Evolutionary conservation across 2,329 filamentous ascomycete genomes (phyloP).

Genomic region (Arthrocladium fulminans): DNA sequence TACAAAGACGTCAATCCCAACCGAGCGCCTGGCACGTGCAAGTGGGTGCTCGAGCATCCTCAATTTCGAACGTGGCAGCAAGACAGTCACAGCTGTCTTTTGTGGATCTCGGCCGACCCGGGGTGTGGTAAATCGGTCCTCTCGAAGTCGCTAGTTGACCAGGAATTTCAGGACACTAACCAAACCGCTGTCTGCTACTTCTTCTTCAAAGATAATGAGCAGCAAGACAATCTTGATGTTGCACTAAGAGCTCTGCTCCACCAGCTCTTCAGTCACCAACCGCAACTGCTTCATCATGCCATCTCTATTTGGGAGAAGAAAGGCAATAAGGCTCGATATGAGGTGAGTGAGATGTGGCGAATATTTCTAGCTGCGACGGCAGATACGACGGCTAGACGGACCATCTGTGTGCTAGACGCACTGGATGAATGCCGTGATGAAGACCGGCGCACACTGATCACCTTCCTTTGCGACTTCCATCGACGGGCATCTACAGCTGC

Average conservation of each 20-base stretch:
- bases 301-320: slow-evolving; percentile 10
- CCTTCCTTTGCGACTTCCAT: slow-evolving; percentile 8
- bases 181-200: slow-evolving; percentile 24
- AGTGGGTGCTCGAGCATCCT: slow-evolving; percentile 27
- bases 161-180: slow-evolving; percentile 17
- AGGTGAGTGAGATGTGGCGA: slow-evolving; percentile 11
- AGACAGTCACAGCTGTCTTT: slow-evolving; percentile 22
- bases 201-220: slow-evolving; percentile 33
- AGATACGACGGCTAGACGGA: slow-evolving; percentile 3
- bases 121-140: slow-evolving; percentile 37
- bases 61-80: slow-evolving; percentile 25
- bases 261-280: slow-evolving; percentile 28
- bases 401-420: slow-evolving; percentile 15
- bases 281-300: slow-evolving; percentile 22
- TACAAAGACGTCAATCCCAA: slow-evolving; percentile 28
- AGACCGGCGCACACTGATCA: slow-evolving; percentile 9
- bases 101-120: slow-evolving; percentile 35
- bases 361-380: slow-evolving; percentile 4
- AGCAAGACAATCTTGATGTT: slow-evolving; percentile 25
- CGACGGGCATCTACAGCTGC: neutral
- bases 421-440: slow-evolving; percentile 15
- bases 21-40: slow-evolving; percentile 26
- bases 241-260: slow-evolving; percentile 32
- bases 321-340: slow-evolving; percentile 6
- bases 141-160: slow-evolving; percentile 28